Conservation (phyloP, 192 early-diverging fungal genomes). For the Umbelopsis isabellina region DNA sequence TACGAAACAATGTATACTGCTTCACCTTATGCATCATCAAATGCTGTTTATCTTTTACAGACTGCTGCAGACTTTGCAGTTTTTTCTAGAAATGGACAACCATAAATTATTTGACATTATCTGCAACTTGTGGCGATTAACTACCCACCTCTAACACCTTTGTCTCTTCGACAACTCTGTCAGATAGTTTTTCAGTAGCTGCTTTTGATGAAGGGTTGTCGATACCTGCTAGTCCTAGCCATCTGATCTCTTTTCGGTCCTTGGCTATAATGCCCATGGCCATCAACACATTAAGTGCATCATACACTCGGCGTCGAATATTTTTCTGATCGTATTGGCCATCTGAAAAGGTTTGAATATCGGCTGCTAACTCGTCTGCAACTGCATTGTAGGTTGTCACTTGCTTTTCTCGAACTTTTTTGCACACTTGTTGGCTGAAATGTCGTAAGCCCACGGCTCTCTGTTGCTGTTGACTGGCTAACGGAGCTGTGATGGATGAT, state of each 20-base stretch:
- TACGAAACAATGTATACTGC: slow-evolving; percentile 10
- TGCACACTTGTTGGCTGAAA: slow-evolving; percentile 65
- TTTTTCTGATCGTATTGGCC: slow-evolving; percentile 59
- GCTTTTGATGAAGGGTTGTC: slow-evolving; percentile 10
- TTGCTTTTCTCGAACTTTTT: slow-evolving; percentile 60
- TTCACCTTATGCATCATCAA: neutral
- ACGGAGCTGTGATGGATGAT: neutral
- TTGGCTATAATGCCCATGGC: slow-evolving; percentile 66
- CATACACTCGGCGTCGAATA: slow-evolving; percentile 71
- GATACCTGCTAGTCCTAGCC: slow-evolving; percentile 58
- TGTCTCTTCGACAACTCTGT: neutral
- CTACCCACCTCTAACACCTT: neutral
- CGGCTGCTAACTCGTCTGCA: slow-evolving; percentile 54
- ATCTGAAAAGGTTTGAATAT: slow-evolving; percentile 14
- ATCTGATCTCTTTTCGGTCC: slow-evolving; percentile 66
- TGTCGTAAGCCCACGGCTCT: slow-evolving; percentile 48
- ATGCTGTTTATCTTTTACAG: neutral
- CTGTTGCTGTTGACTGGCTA: neutral
- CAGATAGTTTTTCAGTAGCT: neutral
- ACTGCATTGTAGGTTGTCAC: slow-evolving; percentile 69
- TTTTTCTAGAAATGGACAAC: neutral
- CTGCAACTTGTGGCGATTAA: neutral
- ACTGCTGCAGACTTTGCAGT: neutral
- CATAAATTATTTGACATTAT: neutral
- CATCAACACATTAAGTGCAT: slow-evolving; percentile 72